phyloP scores from a whole-genome alignment of 495 filamentous ascomycete species.

The Podospora pseudopauciseta region DNA sequence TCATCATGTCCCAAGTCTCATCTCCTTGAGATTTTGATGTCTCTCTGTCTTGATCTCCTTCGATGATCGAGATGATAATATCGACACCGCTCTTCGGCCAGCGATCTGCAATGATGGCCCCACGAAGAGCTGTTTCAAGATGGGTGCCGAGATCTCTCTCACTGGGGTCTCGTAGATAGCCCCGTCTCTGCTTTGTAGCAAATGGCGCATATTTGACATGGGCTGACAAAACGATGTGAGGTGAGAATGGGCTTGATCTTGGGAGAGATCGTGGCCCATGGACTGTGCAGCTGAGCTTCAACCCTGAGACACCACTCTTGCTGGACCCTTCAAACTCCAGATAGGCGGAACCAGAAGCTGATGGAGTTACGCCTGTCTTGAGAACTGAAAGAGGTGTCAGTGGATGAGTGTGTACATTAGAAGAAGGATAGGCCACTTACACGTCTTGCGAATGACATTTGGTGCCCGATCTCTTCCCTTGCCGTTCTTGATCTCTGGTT shows the following conservation, averaged over 20 bases:
- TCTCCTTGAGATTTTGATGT: conserved; percentile 52
- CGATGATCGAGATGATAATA: conserved; percentile 84
- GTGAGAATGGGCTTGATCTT: conserved; percentile 80
- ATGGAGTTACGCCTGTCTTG: conserved; percentile 87
- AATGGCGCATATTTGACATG: conserved; percentile 97
- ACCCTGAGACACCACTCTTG: conserved; percentile 51
- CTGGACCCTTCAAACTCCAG: conserved; percentile 71
- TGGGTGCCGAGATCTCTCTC: conserved; percentile 91
- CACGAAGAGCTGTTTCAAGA: conserved; percentile 82
- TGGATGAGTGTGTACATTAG: background rate
- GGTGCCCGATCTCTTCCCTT: conserved; percentile 44
- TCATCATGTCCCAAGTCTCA: conserved; percentile 70
- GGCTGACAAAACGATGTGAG: conserved; percentile 83
- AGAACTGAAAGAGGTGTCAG: conserved; percentile 56
- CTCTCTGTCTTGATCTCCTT: conserved; percentile 66
- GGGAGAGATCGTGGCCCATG: conserved; percentile 91
- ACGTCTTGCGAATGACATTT: conserved; percentile 74
- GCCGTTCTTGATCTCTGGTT: conserved; percentile 41
- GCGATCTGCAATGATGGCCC: conserved; percentile 82
- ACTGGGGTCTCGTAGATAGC: conserved; percentile 79
- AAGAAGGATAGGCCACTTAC: conserved; percentile 48
- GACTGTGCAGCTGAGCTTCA: conserved; percentile 88
- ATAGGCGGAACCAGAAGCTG: conserved; percentile 91
- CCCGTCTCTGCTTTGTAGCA: conserved; percentile 72
- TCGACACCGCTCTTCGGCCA: conserved; percentile 98